These are phyloP conservation scores for Kluyveromyces aestuarii DNA, from an alignment of 805 yeast genomes.

Conservation along the genomic window DNA sequence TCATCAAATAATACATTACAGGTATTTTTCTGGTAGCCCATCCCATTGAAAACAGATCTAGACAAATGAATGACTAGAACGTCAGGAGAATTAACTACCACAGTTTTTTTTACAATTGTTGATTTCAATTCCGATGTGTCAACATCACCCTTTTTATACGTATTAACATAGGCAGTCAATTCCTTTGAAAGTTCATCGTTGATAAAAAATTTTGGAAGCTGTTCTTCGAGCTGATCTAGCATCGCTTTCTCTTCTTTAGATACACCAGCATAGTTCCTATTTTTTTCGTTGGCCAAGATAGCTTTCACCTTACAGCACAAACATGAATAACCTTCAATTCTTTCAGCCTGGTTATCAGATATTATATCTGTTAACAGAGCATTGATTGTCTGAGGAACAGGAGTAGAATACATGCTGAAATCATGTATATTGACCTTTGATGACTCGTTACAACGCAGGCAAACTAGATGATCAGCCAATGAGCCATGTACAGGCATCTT, in stretches of 20 bases:
- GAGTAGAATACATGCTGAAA: conserved; percentile 63
- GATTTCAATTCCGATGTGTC: conserved; percentile 43
- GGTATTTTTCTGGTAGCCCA: conserved; percentile 59
- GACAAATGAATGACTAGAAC: conserved; percentile 76
- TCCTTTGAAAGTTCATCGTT: conserved; percentile 57
- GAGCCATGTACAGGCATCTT: conserved; percentile 69
- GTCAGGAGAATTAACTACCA: conserved; percentile 57
- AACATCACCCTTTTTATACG: conserved; percentile 37
- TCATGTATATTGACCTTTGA: conserved; percentile 52
- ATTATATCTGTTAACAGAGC: conserved; percentile 48
- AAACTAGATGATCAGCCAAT: conserved; percentile 55
- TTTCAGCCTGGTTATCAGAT: conserved; percentile 49
- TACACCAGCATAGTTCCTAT: conserved; percentile 10
- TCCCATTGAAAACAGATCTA: conserved; percentile 67
- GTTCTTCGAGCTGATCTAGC: conserved; percentile 29
- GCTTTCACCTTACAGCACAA: conserved; percentile 50
- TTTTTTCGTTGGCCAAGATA: conserved; percentile 30
- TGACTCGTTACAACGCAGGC: conserved; percentile 54
- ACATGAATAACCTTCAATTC: conserved; percentile 76
- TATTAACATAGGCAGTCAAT: conserved; percentile 38
- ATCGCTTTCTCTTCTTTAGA: conserved; percentile 25
- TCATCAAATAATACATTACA: conserved; percentile 65
- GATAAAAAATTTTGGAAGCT: conserved; percentile 35
- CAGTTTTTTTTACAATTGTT: conserved; percentile 57
- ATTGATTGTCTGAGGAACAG: conserved; percentile 50